Evolutionary conservation across 164 flowering plant genomes (phyloP).

Genomic region (Umbilicus rupestris): DNA sequence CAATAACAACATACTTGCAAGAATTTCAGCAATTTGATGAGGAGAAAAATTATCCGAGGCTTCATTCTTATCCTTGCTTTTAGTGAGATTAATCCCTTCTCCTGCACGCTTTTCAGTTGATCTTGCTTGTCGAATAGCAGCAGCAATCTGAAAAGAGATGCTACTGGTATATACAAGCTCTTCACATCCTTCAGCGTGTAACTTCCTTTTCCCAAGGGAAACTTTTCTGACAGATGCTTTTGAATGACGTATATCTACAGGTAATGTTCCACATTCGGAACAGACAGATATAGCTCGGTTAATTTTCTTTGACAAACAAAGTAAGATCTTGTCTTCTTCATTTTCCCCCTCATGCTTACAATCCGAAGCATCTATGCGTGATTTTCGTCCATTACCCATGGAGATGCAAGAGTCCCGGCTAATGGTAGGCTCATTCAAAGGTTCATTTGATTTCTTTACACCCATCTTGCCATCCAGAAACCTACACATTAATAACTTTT

Average conservation of each 20-base stretch:
- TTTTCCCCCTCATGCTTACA: constrained; percentile 23
- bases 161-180: constrained; percentile 63
- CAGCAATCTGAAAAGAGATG: constrained; percentile 75
- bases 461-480: constrained; percentile 41
- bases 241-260: constrained; percentile 37
- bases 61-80: not conserved
- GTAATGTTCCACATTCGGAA: constrained; percentile 32
- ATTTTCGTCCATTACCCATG: constrained; percentile 19
- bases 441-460: constrained; percentile 14
- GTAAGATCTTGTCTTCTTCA: constrained; percentile 27
- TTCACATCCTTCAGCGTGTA: constrained; percentile 39
- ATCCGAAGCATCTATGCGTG: constrained; percentile 19
- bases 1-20: constrained; percentile 30
- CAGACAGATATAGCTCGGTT: constrained; percentile 31
- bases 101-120: constrained; percentile 18
- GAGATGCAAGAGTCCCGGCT: constrained; percentile 15
- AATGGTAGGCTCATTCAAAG: constrained; percentile 18
- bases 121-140: constrained; percentile 36
- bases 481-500: constrained; percentile 17
- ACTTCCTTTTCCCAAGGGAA: constrained; percentile 51
- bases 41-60: constrained; percentile 25
- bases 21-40: constrained; percentile 44
- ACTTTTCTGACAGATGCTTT: constrained; percentile 62
- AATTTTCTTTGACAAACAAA: constrained; percentile 41
- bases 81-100: constrained; percentile 14